Base-by-base conservation (phyloP, 805 yeast genomes). In the Starmera quercuum region DNA sequence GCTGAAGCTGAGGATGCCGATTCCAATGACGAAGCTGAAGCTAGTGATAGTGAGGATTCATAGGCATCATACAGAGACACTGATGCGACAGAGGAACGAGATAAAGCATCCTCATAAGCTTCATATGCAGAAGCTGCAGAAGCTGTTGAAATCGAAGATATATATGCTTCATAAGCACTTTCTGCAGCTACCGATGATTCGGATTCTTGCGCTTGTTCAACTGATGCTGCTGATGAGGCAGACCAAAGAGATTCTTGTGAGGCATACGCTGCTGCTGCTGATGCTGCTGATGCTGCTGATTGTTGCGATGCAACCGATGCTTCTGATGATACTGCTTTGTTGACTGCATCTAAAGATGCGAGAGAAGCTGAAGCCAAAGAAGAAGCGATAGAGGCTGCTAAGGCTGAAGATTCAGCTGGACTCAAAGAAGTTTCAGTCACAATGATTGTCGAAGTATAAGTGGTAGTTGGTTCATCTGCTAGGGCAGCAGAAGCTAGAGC, bases 371-470 rank as follows among this genome's bases (percentile, higher is more conserved):
- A 34, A 11, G 41, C 42, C 25, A 50, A 44, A 26, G 51, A 33
- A 17, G 34, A 50, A 13, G 49, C 43, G 18, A 56, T 37, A 11
- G 42, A 44, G 16, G 49, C 45, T 7, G 30, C 39, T 20, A 47
- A 53, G 9, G 49, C 47, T 32, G 45, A 42, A 20, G 51, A 30
- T 15, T 30, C 32, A n/a, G n/a, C 26, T 15, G 26, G 51, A 14
- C 43, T 46, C 32, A 49, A 39, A 26, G 49, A 32, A 31, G 64
- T 58, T 34, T 44, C 38, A 14, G 63, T 51, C 25, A 52, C 39
- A 36, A 62, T 53, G 31, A 59, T 56, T 30, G 66, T 56, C 26
- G 71, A 66, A 36, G 63, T 64, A 22, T 56, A 57, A 29, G 59
- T 50, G 9, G 57, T 53, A 5, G 62, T 51, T 16, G 51, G 53